Evolutionary conservation across 2,329 filamentous ascomycete genomes (phyloP).

Genomic region (Thelonectria rubi): DNA sequence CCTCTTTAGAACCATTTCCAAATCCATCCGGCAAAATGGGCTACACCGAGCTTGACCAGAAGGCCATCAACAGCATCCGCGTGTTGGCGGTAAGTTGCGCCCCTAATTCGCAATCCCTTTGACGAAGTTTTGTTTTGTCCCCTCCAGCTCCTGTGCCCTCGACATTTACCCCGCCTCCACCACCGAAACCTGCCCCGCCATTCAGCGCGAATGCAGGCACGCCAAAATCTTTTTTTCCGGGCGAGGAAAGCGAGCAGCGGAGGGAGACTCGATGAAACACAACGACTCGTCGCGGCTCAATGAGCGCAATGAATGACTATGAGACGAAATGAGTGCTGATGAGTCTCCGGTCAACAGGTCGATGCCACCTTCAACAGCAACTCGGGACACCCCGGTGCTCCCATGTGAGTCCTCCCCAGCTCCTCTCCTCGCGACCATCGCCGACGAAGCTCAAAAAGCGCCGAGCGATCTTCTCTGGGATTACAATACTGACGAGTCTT

Average conservation of each 20-base stretch:
- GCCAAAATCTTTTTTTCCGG: conserved; percentile 22
- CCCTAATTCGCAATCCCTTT: conserved; percentile 30
- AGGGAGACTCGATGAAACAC: background rate
- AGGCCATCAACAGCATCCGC: conserved; percentile 98
- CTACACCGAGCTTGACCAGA: conserved; percentile 86
- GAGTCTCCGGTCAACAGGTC: conserved; percentile 66
- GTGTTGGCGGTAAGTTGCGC: conserved; percentile 82
- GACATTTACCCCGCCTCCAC: conserved; percentile 49
- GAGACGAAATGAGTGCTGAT: conserved; percentile 37
- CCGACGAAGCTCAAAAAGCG: conserved; percentile 20
- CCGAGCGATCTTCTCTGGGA: conserved; percentile 12
- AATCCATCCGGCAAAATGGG: conserved; percentile 72
- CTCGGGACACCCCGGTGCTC: conserved; percentile 98
- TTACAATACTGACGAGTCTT: conserved; percentile 45
- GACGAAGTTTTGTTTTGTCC: conserved; percentile 36
- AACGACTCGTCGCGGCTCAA: background rate
- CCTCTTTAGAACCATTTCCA: conserved; percentile 35
- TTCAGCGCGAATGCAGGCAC: conserved; percentile 26
- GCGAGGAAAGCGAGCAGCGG: conserved; percentile 19
- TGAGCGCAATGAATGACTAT: background rate
- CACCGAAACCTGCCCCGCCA: conserved; percentile 39
- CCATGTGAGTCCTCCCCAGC: conserved; percentile 71
- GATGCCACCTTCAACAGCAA: conserved; percentile 97
- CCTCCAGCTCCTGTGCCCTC: conserved; percentile 46
- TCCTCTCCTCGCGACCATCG: conserved; percentile 18